Evolutionary conservation across 108 stramenopile genomes (phyloP).

Genomic region (Nitzschia palea): DNA sequence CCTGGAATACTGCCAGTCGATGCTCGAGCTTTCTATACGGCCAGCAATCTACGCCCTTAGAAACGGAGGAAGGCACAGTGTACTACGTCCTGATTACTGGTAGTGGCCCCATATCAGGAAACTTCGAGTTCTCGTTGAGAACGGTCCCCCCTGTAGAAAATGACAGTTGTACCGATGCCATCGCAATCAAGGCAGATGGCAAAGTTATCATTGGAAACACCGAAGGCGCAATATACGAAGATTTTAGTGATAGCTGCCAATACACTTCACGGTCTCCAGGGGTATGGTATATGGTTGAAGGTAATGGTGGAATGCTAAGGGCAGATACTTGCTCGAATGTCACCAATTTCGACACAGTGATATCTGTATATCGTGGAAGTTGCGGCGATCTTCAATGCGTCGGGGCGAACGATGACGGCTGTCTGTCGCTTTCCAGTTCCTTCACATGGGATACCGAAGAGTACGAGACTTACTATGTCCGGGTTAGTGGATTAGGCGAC

Average conservation of each 20-base stretch:
- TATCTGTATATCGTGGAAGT: constrained; percentile 5
- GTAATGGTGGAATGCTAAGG: background rate
- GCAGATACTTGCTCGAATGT: constrained; percentile 15
- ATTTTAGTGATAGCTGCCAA: background rate
- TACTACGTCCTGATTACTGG: constrained; percentile 5
- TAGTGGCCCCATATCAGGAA: background rate
- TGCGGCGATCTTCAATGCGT: constrained; percentile 20
- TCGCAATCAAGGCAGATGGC: background rate
- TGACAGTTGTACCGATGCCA: constrained; percentile 9
- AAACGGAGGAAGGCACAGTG: background rate
- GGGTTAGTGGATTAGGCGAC: constrained; percentile 1
- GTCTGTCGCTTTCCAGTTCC: constrained; percentile 9
- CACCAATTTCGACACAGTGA: constrained; percentile 23
- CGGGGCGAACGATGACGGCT: constrained; percentile 10
- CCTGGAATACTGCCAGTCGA: background rate
- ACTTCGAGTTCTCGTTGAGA: background rate
- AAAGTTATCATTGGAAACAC: background rate
- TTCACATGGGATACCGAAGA: constrained; percentile 3
- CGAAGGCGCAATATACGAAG: constrained; percentile 2
- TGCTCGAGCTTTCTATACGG: background rate
- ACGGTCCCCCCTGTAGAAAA: background rate
- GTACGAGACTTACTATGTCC: background rate
- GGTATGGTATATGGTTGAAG: constrained; percentile 20
- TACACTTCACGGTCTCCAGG: constrained; percentile 1
- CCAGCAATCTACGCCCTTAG: background rate